Evolutionary conservation across 345 rosid species (phyloP), one percentile per base, ranked within the genome.

Genomic region (Stellera chamaejasme): DNA sequence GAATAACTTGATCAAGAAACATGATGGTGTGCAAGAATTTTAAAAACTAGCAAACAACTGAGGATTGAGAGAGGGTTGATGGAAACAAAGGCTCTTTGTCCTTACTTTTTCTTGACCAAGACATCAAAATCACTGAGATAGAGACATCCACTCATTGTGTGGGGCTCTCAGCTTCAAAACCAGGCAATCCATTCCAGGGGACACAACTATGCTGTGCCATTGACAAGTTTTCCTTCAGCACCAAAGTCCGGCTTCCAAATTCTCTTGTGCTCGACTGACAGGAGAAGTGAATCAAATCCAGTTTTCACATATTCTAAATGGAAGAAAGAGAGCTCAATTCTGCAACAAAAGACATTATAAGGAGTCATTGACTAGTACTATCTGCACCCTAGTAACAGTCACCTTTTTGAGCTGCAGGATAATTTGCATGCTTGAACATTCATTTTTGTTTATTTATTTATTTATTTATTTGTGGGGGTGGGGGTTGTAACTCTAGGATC

Each of bases 81-180:
- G 54, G 48, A 61, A 62, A 54, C 60, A 19, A 56, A 60, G 72
- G 62, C 19, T 68, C 63, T 56, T 66, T 11, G 58, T 60, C 48
- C 69, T 72, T 55, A 63, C 76, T 75, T 73, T 73, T 66, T 58
- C 49, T 59, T 68, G 83, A 70, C 65, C 55, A 50, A 16, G 61
- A 75, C 75, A 64, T 54, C 58, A 27, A 64, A 64, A 69, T 69
- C 64, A 52, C 54, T 53, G 68, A 63, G 62, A 64, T 58, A 47
- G 72, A 47, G 72, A 66, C 68, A 66, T 72, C 79, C 77, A 75
- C 73, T 74, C 77, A 69, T 59, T 48, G 64, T 54, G 56, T 54
- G 72, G 79, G 69, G 58, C 64, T 56, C 55, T 59, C 55, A 15
- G 46, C 58, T 57, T 67, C 66, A 55, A 26, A 45, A 67, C 64